Conservation (phyloP, 2,329 filamentous ascomycete species). For the Talaromyces islandicus region DNA sequence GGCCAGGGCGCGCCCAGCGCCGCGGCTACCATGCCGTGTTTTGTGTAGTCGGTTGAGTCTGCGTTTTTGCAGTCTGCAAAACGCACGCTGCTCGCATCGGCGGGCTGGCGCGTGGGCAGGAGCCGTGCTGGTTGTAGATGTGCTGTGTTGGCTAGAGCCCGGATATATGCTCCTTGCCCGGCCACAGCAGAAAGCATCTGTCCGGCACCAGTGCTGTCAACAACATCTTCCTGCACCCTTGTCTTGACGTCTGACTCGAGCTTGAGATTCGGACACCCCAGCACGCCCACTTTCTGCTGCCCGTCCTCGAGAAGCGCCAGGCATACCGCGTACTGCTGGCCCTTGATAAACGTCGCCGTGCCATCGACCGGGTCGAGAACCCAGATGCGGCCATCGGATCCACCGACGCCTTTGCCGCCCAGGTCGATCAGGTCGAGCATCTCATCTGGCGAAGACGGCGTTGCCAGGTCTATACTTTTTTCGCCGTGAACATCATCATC, state of each 20-base stretch:
- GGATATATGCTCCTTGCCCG: constrained; percentile 39
- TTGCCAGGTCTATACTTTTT: constrained; percentile 23
- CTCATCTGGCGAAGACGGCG: constrained; percentile 44
- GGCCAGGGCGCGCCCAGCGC: constrained; percentile 42
- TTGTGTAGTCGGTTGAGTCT: constrained; percentile 32
- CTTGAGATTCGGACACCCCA: constrained; percentile 58
- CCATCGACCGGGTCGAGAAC: constrained; percentile 62
- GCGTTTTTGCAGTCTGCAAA: constrained; percentile 41
- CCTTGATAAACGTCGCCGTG: constrained; percentile 55
- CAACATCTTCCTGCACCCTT: constrained; percentile 29
- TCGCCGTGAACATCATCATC: too few relatives aligned
- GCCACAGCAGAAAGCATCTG: constrained; percentile 46
- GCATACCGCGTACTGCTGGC: constrained; percentile 59
- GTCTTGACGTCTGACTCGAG: constrained; percentile 10
- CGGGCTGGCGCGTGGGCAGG: constrained; percentile 13
- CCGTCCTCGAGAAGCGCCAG: constrained; percentile 55
- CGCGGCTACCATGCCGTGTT: constrained; percentile 33
- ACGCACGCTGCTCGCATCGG: constrained; percentile 24
- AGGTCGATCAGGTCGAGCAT: constrained; percentile 59
- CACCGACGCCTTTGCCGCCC: constrained; percentile 42
- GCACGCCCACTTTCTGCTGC: constrained; percentile 51
- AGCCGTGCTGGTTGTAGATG: constrained; percentile 19
- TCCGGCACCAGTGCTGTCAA: constrained; percentile 42
- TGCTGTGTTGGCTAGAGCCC: constrained; percentile 24
- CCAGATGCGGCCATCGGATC: constrained; percentile 47